Conservation (phyloP, 306 rosid species). For the Dryas alaskensis region DNA sequence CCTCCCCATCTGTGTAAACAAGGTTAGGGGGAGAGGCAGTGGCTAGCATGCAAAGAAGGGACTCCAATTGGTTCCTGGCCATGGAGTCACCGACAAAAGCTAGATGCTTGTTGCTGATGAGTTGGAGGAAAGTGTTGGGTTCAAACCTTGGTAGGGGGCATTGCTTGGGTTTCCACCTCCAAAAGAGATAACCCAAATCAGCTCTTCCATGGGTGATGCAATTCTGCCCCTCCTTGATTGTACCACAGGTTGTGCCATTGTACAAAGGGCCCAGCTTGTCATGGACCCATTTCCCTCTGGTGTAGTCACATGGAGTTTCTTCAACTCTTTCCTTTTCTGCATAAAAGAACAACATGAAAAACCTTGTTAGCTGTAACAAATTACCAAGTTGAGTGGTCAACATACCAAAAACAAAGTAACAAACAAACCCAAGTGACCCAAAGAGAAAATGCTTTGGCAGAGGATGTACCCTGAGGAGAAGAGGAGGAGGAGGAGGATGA, state of each 20-base stretch:
- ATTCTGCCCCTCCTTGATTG: conserved; percentile 76
- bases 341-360: conserved; percentile 17
- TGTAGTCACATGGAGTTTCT: conserved; percentile 61
- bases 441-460: conserved; percentile 5
- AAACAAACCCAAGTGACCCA: conserved; percentile 14
- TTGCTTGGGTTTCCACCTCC: conserved; percentile 80
- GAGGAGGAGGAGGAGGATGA: conserved; percentile 17
- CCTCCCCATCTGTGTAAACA: conserved; percentile 48
- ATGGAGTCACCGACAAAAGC: conserved; percentile 93
- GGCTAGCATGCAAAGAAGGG: conserved; percentile 81
- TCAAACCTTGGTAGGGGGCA: conserved; percentile 78
- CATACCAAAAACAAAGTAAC: background rate
- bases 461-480: conserved; percentile 20
- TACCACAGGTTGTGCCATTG: conserved; percentile 74
- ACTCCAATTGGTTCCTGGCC: conserved; percentile 95
- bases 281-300: conserved; percentile 65
- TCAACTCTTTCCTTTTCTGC: conserved; percentile 45
- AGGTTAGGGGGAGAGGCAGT: conserved; percentile 56
- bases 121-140: conserved; percentile 55
- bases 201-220: conserved; percentile 74
- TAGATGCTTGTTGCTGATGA: conserved; percentile 56
- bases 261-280: conserved; percentile 66
- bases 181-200: conserved; percentile 60
- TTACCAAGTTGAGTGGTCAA: background rate
- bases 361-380: conserved; percentile 8